phyloP scores from a whole-genome alignment of 2,329 filamentous ascomycete species.

The Cryphonectria japonica region DNA sequence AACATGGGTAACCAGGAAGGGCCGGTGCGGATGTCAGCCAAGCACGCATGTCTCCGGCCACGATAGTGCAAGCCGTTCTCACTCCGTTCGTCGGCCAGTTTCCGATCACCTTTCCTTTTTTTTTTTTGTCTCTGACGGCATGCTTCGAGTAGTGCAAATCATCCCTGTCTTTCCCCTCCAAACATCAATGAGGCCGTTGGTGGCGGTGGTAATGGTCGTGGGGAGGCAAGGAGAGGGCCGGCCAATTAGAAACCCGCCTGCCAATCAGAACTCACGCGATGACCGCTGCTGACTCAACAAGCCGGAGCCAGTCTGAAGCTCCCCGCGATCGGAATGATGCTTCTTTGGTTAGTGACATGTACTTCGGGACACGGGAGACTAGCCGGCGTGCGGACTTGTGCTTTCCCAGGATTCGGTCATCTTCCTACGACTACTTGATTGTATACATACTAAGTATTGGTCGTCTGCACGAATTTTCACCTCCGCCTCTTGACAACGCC shows the following conservation, averaged over 20 bases:
- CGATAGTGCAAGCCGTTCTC: background rate
- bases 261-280: background rate
- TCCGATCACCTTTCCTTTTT: background rate
- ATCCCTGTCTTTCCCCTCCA: background rate
- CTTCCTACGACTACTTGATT: background rate
- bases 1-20: background rate
- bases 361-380: background rate
- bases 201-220: background rate
- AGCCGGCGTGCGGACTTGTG: slow-evolving; percentile 2
- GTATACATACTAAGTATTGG: background rate
- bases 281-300: background rate
- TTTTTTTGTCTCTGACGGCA: background rate
- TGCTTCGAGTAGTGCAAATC: background rate
- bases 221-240: background rate
- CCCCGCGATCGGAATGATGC: slow-evolving; percentile 9
- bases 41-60: background rate
- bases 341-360: too few species aligned
- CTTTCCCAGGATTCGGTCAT: background rate
- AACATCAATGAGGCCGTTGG: background rate
- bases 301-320: background rate
- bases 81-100: background rate
- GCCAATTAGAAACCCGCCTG: background rate
- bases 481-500: background rate
- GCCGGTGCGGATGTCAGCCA: background rate
- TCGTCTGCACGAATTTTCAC: background rate